A percentile compares a stretch with the other conserved stretches of the same genome.
These are phyloP conservation scores for Neurospora sp. DNA, from an alignment of 495 filamentous ascomycete genomes.

Conservation along the genomic window DNA sequence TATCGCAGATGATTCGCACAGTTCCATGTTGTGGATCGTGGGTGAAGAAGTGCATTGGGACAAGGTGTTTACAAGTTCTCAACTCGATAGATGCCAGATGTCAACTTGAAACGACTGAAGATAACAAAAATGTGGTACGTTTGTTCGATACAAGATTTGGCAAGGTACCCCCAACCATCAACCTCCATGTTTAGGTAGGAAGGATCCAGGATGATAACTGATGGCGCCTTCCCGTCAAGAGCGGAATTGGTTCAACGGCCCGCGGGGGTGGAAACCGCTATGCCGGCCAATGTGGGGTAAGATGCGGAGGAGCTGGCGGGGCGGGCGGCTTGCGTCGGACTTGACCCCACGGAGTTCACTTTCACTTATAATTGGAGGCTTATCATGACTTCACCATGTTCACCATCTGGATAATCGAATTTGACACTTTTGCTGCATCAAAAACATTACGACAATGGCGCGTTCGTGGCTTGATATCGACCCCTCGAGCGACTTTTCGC, in stretches of 20 bases:
- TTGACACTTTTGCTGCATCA: not conserved
- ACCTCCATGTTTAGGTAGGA: not conserved
- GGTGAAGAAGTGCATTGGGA: not conserved
- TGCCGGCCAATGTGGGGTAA: not conserved
- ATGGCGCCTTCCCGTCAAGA: not conserved
- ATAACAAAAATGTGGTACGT: not conserved
- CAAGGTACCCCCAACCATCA: not conserved
- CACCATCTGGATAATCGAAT: too few relatives aligned
- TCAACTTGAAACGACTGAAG: not conserved
- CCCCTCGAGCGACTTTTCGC: slow-evolving; percentile 52
- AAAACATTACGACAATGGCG: slow-evolving; percentile 7
- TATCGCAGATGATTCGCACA: not conserved
- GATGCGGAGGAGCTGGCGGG: not conserved
- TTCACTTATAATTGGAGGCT: not conserved
- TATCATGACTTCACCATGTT: not conserved
- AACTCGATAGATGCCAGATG: not conserved
- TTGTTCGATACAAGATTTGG: not conserved
- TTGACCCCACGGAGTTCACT: not conserved
- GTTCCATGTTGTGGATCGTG: not conserved
- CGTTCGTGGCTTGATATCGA: slow-evolving; percentile 28
- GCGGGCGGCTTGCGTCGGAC: not conserved
- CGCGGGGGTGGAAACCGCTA: not conserved
- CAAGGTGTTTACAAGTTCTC: not conserved
- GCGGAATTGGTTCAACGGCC: not conserved
- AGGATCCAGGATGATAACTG: not conserved